Percentiles rank a stretch among this genome's conserved stretches.
phyloP scores from a whole-genome alignment of 257 asterid species.

The Ocimum tenuiflorum region DNA sequence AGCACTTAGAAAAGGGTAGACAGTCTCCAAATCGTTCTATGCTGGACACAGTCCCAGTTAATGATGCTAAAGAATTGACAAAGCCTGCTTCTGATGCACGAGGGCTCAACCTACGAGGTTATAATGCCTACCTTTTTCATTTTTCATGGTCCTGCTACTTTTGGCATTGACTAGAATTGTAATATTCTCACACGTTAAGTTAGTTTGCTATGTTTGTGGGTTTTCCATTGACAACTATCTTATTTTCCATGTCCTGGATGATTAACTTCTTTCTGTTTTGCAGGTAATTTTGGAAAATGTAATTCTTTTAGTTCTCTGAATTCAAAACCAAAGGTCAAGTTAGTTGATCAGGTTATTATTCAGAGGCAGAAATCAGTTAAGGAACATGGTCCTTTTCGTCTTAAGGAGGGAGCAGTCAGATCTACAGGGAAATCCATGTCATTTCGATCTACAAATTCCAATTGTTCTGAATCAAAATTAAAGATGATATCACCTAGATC shows the following conservation, averaged over 20 bases:
- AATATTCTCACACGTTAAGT: not conserved
- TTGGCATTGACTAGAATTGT: not conserved
- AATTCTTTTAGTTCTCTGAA: slow-evolving; percentile 58
- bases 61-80: slow-evolving; percentile 38
- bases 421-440: slow-evolving; percentile 64
- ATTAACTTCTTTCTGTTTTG: slow-evolving; percentile 20
- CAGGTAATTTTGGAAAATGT: slow-evolving; percentile 71
- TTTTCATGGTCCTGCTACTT: slow-evolving; percentile 11
- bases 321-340: slow-evolving; percentile 66
- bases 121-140: not conserved
- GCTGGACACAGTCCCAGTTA: slow-evolving; percentile 28
- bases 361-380: slow-evolving; percentile 65
- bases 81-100: slow-evolving; percentile 43
- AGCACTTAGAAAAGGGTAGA: slow-evolving; percentile 49
- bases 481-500: slow-evolving; percentile 66
- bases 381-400: slow-evolving; percentile 43
- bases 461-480: slow-evolving; percentile 52
- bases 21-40: slow-evolving; percentile 36
- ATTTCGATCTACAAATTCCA: slow-evolving; percentile 47
- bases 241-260: slow-evolving; percentile 2
- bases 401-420: slow-evolving; percentile 52
- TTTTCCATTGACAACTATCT: slow-evolving; percentile 8
- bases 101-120: slow-evolving; percentile 40
- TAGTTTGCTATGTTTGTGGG: not conserved
- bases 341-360: slow-evolving; percentile 53